Base-by-base conservation (phyloP, 805 yeast species). In the Wickerhamomyces silvicola region DNA sequence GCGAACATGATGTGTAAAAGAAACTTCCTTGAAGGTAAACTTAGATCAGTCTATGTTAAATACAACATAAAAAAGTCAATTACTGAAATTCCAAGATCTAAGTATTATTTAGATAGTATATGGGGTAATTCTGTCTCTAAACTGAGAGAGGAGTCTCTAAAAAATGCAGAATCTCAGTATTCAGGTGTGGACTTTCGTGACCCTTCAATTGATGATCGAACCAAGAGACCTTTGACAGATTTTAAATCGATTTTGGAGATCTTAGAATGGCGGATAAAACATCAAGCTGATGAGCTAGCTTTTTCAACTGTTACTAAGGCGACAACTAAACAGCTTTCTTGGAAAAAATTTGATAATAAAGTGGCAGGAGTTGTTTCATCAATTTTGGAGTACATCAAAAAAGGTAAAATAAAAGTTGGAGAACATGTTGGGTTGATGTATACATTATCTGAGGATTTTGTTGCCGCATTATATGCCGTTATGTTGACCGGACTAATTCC, bases 1-100 rank as follows among this genome's bases (percentile, higher is more conserved):
- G 97, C 97, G 1, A 92, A 88, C 45, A 84, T 78, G 81, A 70
- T 78, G 48, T 86, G 83, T 58, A 84, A 79, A 48, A 74, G 78
- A 42, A 71, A 75, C 43, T 87, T 87, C 51, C 64, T 78, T 25
- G 81, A 77, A 42, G 97, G 97, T 2, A 65, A 71, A n/a, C 60
- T 92, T 15, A 68, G 74, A n/a, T 78, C 94, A 0, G 78, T 74
- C 18, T 88, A 76, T 56, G 86, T 87, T 32, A 86, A 84, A 50
- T 92, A 87, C 51, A 79, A 80, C 38, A 67, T 81, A 16, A 62
- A 72, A 18, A 70, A 71, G 30, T 74, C 87, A 0, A 60, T 86
- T 7, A 68, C 78, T 31, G 69, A 75, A 48, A 60, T 85, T 21
- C 81, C 87, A 2, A 75, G 75, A 38, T 90, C 92, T 2, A 81